These are phyloP conservation scores for Potentilla sterilis DNA, from an alignment of 306 rosid genomes.

Conservation along the genomic window DNA sequence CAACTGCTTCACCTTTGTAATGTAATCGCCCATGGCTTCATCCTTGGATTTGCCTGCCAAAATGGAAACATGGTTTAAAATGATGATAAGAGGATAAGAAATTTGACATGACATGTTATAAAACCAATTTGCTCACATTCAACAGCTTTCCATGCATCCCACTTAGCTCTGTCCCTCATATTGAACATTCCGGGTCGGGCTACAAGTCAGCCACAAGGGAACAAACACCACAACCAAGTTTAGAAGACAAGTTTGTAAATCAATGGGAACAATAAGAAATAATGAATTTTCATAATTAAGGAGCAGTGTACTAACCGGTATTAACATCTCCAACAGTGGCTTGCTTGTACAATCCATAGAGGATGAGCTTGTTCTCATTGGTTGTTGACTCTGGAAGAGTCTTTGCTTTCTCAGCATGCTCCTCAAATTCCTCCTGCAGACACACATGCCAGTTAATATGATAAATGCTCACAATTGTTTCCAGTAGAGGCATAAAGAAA, in stretches of 20 bases:
- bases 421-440: slow-evolving; percentile 93
- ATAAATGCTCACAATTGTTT: neutral
- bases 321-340: slow-evolving; percentile 81
- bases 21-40: slow-evolving; percentile 78
- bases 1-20: slow-evolving; percentile 93
- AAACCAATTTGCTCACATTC: slow-evolving; percentile 50
- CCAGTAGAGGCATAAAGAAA: neutral
- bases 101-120: neutral
- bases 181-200: slow-evolving; percentile 90
- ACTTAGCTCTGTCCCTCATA: slow-evolving; percentile 83
- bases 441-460: neutral
- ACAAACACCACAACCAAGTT: slow-evolving; percentile 19
- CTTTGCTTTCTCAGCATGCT: slow-evolving; percentile 79
- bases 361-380: slow-evolving; percentile 73
- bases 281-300: neutral
- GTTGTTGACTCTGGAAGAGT: slow-evolving; percentile 58
- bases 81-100: neutral
- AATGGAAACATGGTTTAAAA: neutral
- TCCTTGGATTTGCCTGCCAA: slow-evolving; percentile 82
- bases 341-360: slow-evolving; percentile 91
- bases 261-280: neutral
- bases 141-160: slow-evolving; percentile 99
- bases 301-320: slow-evolving; percentile 51
- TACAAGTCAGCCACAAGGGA: slow-evolving; percentile 35
- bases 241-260: neutral